Evolutionary conservation across 2,329 filamentous ascomycete species (phyloP).

Genomic region (Trichoderma sp.): DNA sequence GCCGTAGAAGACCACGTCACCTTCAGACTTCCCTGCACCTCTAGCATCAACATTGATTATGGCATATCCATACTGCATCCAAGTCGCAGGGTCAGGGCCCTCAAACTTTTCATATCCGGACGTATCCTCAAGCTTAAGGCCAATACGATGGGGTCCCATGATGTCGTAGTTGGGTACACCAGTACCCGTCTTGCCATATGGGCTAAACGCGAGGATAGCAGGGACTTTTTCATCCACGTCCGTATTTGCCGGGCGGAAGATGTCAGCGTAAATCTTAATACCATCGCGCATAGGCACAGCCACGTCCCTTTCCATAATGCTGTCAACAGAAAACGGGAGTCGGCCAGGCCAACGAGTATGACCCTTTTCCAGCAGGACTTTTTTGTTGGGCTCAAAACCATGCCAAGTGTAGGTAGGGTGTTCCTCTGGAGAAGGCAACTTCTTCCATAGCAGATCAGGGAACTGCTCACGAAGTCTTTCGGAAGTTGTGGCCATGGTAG

Average conservation of each 20-base stretch:
- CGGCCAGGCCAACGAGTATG: background rate
- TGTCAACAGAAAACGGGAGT: background rate
- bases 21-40: conserved; percentile 30
- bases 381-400: background rate
- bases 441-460: background rate
- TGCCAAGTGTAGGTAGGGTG: background rate
- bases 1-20: conserved; percentile 28
- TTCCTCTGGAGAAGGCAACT: background rate
- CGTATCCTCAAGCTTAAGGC: conserved; percentile 30
- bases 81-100: conserved; percentile 32
- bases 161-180: conserved; percentile 37
- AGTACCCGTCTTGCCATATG: conserved; percentile 46
- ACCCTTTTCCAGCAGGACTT: background rate
- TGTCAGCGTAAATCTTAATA: conserved; percentile 41
- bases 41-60: conserved; percentile 32
- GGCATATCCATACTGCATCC: conserved; percentile 31
- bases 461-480: background rate
- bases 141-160: conserved; percentile 39
- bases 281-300: conserved; percentile 32
- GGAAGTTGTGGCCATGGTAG: background rate
- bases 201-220: conserved; percentile 44
- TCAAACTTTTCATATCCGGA: conserved; percentile 32
- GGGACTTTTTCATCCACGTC: conserved; percentile 35
- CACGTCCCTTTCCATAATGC: background rate
- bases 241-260: conserved; percentile 39